Evolutionary conservation across 345 rosid species (phyloP).

Genomic region (Citrus sp.): DNA sequence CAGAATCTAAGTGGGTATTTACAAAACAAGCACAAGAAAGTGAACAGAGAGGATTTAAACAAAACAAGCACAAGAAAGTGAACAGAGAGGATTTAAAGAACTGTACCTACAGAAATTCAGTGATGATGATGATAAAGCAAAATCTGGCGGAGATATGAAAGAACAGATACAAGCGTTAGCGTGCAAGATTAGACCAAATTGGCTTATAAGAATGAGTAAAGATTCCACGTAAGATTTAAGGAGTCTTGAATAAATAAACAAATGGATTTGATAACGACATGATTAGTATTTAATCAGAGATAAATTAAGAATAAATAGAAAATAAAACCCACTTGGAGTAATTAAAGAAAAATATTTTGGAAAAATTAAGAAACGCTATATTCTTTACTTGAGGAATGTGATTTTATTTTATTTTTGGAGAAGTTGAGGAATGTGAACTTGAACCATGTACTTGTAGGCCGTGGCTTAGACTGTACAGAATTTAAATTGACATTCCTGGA

Average conservation of each 20-base stretch:
- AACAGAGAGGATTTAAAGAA: slow-evolving; percentile 8
- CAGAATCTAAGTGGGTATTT: not conserved
- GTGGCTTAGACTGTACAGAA: too few species aligned
- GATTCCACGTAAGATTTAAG: slow-evolving; percentile 26
- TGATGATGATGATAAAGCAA: not conserved
- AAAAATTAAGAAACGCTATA: not conserved
- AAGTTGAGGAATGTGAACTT: not conserved
- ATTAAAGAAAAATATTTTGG: not conserved
- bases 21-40: slow-evolving; percentile 1
- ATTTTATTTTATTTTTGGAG: too few species aligned
- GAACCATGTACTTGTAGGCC: too few species aligned
- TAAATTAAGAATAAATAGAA: not conserved
- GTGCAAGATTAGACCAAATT: slow-evolving; percentile 34
- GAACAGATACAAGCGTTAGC: slow-evolving; percentile 23
- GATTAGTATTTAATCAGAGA: not conserved
- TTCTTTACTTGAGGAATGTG: not conserved
- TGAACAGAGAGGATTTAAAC: slow-evolving; percentile 9
- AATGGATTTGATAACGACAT: slow-evolving; percentile 19
- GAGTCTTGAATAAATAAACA: slow-evolving; percentile 10
- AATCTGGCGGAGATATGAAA: too few species aligned
- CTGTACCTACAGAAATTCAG: slow-evolving; percentile 12
- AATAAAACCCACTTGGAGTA: not conserved
- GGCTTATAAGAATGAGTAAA: slow-evolving; percentile 14
- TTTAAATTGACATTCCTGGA: not conserved
- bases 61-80: slow-evolving; percentile 1